These are phyloP conservation scores for Thalassiosira delicatula DNA, from an alignment of 352 stramenopile genomes.

Conservation along the genomic window DNA sequence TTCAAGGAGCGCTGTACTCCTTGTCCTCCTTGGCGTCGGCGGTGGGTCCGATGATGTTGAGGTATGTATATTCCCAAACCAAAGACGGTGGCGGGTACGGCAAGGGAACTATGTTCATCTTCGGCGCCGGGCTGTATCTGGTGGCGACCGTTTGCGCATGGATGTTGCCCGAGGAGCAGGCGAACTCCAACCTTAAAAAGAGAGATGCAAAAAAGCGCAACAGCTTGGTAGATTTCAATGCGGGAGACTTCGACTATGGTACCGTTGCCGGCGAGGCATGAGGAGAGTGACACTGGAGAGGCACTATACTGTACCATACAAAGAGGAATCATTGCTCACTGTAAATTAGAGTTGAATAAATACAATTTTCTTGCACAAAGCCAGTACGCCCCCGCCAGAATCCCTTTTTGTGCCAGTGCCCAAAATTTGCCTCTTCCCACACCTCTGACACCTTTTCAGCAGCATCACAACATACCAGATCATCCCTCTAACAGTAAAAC, in stretches of 20 bases:
- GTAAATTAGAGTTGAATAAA: too few relatives aligned
- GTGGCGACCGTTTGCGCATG: constrained; percentile 66
- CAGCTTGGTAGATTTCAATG: constrained; percentile 5
- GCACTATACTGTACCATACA: too few relatives aligned
- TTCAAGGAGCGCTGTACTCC: constrained; percentile 83
- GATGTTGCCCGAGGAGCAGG: constrained; percentile 64
- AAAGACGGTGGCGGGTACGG: constrained; percentile 62
- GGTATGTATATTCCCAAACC: constrained; percentile 69
- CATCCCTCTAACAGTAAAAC: too few relatives aligned
- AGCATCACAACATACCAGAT: too few relatives aligned
- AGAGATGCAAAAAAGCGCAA: constrained; percentile 33
- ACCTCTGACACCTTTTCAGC: too few relatives aligned
- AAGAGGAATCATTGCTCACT: too few relatives aligned
- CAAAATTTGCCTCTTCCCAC: too few relatives aligned
- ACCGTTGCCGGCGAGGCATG: not conserved
- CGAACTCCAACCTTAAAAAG: constrained; percentile 60
- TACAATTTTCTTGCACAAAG: too few relatives aligned
- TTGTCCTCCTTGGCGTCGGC: constrained; percentile 76
- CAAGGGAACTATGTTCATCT: constrained; percentile 80
- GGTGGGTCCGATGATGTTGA: constrained; percentile 68
- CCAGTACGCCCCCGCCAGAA: too few relatives aligned
- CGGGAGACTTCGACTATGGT: constrained; percentile 20
- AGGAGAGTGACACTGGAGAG: too few relatives aligned
- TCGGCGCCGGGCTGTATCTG: constrained; percentile 69
- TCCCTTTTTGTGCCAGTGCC: too few relatives aligned